Evolutionary conservation across 2,329 filamentous ascomycete genomes (phyloP).

Genomic region (Pyrenophora graminea): DNA sequence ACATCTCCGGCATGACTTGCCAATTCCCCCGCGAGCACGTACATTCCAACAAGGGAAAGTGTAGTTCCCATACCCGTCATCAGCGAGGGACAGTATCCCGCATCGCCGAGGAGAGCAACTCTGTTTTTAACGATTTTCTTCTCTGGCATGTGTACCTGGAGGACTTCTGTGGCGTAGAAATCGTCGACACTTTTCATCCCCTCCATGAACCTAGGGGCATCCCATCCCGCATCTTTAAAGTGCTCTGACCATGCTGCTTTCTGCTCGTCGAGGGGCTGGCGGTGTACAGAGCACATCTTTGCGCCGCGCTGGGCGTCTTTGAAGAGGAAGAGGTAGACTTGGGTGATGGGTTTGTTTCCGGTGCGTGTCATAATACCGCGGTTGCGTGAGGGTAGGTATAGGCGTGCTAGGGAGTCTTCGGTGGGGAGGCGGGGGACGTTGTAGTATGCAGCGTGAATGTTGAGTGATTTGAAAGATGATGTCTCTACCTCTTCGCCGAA

Average conservation of each 20-base stretch:
- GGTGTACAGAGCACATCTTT: slow-evolving; percentile 15
- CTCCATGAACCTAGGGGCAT: slow-evolving; percentile 49
- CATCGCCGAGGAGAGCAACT: slow-evolving; percentile 59
- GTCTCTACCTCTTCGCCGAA: slow-evolving; percentile 22
- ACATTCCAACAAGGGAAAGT: slow-evolving; percentile 45
- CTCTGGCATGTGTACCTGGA: slow-evolving; percentile 50
- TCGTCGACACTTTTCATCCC: slow-evolving; percentile 47
- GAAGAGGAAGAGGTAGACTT: slow-evolving; percentile 29
- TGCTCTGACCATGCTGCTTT: slow-evolving; percentile 33
- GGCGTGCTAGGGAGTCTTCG: slow-evolving; percentile 20
- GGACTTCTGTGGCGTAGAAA: slow-evolving; percentile 54
- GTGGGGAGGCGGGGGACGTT: slow-evolving; percentile 24
- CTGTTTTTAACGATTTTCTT: slow-evolving; percentile 50
- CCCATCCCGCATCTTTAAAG: slow-evolving; percentile 52
- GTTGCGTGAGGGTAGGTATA: slow-evolving; percentile 14
- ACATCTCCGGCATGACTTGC: slow-evolving; percentile 16
- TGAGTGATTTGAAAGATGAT: slow-evolving; percentile 19
- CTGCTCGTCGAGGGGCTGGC: slow-evolving; percentile 49
- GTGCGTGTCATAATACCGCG: slow-evolving; percentile 26
- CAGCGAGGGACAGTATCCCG: slow-evolving; percentile 42
- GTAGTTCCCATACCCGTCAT: slow-evolving; percentile 34
- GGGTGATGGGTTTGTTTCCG: slow-evolving; percentile 23
- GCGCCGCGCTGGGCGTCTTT: slow-evolving; percentile 7
- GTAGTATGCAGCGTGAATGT: slow-evolving; percentile 31
- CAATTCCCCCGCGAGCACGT: slow-evolving; percentile 46